These are phyloP conservation scores for Leishmania mexicana DNA, from an alignment of 208 protist genomes.

Conservation along the genomic window DNA sequence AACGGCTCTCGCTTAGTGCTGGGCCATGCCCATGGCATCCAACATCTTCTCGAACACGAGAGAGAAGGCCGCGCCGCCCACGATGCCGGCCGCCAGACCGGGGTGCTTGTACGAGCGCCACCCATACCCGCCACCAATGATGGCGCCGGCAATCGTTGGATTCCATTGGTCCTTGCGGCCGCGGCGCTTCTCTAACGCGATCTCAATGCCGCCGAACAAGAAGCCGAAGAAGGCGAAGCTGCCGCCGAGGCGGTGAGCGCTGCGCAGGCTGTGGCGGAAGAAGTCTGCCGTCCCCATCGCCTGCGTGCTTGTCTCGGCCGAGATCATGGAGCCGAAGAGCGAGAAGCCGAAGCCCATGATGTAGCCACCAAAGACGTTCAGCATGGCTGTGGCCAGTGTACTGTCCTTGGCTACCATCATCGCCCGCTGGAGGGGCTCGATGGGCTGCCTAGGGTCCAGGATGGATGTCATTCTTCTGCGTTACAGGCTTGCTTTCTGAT, in stretches of 20 bases:
- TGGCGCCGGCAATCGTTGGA: slow-evolving; percentile 67
- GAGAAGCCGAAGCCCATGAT: slow-evolving; percentile 89
- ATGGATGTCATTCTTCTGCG: slow-evolving; percentile 46
- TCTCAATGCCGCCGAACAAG: slow-evolving; percentile 88
- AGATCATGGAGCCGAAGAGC: slow-evolving; percentile 90
- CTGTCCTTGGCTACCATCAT: slow-evolving; percentile 66
- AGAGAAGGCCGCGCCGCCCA: slow-evolving; percentile 73
- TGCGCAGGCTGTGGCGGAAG: slow-evolving; percentile 78
- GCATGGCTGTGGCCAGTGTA: slow-evolving; percentile 57
- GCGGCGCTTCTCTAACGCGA: slow-evolving; percentile 91
- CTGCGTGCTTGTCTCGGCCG: slow-evolving; percentile 84
- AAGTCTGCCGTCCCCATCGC: slow-evolving; percentile 90
- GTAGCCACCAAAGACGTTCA: slow-evolving; percentile 83
- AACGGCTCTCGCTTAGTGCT: slow-evolving; percentile 40
- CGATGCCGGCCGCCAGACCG: slow-evolving; percentile 64
- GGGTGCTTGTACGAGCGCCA: slow-evolving; percentile 83
- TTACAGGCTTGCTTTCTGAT: neutral
- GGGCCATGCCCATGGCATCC: slow-evolving; percentile 69
- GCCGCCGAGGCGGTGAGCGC: slow-evolving; percentile 55
- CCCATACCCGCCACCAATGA: slow-evolving; percentile 81
- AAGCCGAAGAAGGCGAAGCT: slow-evolving; percentile 91
- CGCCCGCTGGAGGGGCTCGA: slow-evolving; percentile 67
- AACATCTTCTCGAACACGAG: slow-evolving; percentile 83
- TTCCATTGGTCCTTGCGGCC: slow-evolving; percentile 89
- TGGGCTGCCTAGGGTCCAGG: slow-evolving; percentile 61